Evolutionary conservation across 1,284 basidiomycete genomes (phyloP), one percentile per base, ranked within the genome.

Genomic region (Trametes versicolor): DNA sequence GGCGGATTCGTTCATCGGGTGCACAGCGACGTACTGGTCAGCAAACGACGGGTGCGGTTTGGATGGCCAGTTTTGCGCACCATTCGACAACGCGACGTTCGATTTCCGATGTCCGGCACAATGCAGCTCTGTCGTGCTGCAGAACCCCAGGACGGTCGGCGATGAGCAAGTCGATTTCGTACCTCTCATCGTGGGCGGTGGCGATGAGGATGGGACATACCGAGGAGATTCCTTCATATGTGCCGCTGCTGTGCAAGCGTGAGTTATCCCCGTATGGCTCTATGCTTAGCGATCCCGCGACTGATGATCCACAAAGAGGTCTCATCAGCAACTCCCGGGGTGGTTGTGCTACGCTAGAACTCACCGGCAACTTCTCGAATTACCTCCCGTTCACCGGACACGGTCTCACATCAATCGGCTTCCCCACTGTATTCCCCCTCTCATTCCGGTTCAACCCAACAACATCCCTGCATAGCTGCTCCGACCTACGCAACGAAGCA

Each of bases 151-250:
- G 51, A 86, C 92, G 0, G 83, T 97, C n/a, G 94, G 95, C 32
- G 76, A 86, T 63, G 77, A 87, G 60, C 80, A 89, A 66, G 82
- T 90, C 43, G 86, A 86, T 45, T 93, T 88, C 70, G 83, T 87
- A 23, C 92, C 94, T 7, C 81, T 96, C 25, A 84, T 97, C 55
- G 91, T 97, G 1, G 95, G 95, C 10, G 95, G 95, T 17, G 93
- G 92, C 4, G 91, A 93, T 75, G 70, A 66, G 4, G 81, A 88
- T 54, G 72, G 75, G 32, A 94, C 93, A 3, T 96, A 96, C 72
- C 83, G 95, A 71, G 93, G 88, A 1, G 95, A 97, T 75, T 90
- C 84, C 57, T 97, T 96, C 75, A 85, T 96, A 39, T 97, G 95
- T 75, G 87, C 93, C 41, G 89, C 94, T 48, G 94, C 94, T n/a